A percentile compares a stretch with the other conserved stretches of the same genome.
These are phyloP conservation scores for Hypsizygus marmoreus DNA, from an alignment of 768 basidiomycete species.

Conservation along the genomic window DNA sequence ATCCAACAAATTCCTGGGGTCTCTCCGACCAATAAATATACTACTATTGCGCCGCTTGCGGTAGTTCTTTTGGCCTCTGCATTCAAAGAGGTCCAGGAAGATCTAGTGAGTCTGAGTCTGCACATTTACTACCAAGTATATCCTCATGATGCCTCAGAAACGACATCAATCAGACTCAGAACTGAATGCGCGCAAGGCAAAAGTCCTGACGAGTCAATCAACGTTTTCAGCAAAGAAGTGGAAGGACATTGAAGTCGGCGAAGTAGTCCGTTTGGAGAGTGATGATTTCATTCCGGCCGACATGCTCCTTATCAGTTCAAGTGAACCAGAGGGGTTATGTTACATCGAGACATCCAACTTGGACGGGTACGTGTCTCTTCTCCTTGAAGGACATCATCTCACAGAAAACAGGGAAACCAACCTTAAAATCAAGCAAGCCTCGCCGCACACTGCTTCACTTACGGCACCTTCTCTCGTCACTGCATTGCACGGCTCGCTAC, in stretches of 20 bases:
- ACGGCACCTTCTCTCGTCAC: conserved; percentile 77
- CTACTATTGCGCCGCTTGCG: conserved; percentile 89
- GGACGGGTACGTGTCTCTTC: conserved; percentile 69
- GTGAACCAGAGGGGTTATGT: conserved; percentile 96
- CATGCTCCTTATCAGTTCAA: conserved; percentile 81
- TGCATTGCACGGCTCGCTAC: conserved; percentile 76
- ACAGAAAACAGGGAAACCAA: conserved; percentile 81
- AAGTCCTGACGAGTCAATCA: conserved; percentile 66
- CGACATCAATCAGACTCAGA: conserved; percentile 94
- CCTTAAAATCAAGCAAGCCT: conserved; percentile 97
- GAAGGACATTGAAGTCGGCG: conserved; percentile 89
- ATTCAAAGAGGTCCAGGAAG: conserved; percentile 94
- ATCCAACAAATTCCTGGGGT: conserved; percentile 99
- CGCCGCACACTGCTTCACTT: conserved; percentile 74
- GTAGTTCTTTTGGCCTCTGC: conserved; percentile 92
- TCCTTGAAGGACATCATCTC: conserved; percentile 51
- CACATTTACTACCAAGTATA: background rate
- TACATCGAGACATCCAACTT: conserved; percentile 98
- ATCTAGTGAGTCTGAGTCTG: conserved; percentile 61
- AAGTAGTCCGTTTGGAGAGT: conserved; percentile 87
- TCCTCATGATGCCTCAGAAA: conserved; percentile 58
- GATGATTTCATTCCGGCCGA: conserved; percentile 97
- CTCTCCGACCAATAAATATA: conserved; percentile 93
- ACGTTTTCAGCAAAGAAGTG: conserved; percentile 79
- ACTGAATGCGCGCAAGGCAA: conserved; percentile 80